These are phyloP conservation scores for Babesia bigemina DNA, from an alignment of 169 alveolate genomes.

Conservation along the genomic window DNA sequence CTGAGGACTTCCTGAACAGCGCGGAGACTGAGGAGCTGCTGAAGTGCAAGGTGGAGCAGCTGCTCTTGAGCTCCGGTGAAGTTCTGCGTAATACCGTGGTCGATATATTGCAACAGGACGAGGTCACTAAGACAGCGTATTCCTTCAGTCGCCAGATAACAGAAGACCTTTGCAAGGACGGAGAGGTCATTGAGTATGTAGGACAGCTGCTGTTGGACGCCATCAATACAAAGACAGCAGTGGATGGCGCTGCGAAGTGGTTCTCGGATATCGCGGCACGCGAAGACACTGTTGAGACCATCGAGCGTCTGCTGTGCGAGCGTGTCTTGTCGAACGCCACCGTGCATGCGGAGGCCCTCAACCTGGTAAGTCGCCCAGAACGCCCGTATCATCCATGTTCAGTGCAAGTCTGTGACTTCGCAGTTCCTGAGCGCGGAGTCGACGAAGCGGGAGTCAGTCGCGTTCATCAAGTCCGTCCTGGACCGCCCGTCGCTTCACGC, in stretches of 20 bases:
- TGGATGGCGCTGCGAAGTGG: constrained; percentile 58
- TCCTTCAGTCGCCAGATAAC: constrained; percentile 5
- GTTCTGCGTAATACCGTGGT: not conserved
- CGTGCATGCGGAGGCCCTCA: constrained; percentile 33
- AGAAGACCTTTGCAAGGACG: constrained; percentile 28
- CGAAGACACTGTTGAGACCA: constrained; percentile 25
- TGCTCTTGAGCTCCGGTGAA: constrained; percentile 3
- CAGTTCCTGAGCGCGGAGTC: constrained; percentile 12
- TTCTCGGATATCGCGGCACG: constrained; percentile 30
- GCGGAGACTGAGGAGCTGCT: constrained; percentile 20
- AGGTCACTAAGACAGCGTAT: not conserved
- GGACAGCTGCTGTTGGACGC: constrained; percentile 49
- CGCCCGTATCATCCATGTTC: not conserved
- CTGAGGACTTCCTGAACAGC: constrained; percentile 33
- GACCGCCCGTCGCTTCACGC: constrained; percentile 37
- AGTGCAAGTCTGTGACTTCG: constrained; percentile 34
- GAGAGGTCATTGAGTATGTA: constrained; percentile 14
- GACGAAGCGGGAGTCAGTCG: constrained; percentile 14
- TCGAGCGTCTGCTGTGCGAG: constrained; percentile 24
- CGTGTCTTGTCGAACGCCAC: constrained; percentile 24
- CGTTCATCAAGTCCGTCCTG: constrained; percentile 28
- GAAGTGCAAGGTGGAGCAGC: constrained; percentile 7
- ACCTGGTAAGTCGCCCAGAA: constrained; percentile 17
- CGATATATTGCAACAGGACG: constrained; percentile 6
- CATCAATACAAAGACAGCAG: constrained; percentile 50